These are phyloP conservation scores for Saccharomyces hybrid DNA, from an alignment of 1,139 yeast genomes.

Conservation along the genomic window DNA sequence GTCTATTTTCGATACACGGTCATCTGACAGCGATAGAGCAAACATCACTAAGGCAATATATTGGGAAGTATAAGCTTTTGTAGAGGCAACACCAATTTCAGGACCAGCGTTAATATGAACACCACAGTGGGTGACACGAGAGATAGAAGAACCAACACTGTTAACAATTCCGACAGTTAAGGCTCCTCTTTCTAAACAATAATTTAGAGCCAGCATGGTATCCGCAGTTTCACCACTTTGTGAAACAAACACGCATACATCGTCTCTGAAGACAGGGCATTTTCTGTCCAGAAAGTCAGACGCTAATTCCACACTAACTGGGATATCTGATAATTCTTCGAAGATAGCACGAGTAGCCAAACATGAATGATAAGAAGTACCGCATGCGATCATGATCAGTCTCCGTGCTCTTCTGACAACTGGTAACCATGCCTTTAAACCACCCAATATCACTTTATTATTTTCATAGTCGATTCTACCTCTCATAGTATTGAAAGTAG, in stretches of 20 bases:
- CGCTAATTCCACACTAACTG: conserved; percentile 93
- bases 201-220: conserved; percentile 91
- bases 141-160: conserved; percentile 92
- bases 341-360: conserved; percentile 93
- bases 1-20: conserved; percentile 63
- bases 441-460: conserved; percentile 75
- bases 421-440: conserved; percentile 75
- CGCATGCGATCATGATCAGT: conserved; percentile 97
- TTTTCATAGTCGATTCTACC: conserved; percentile 94
- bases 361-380: conserved; percentile 98
- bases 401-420: conserved; percentile 93
- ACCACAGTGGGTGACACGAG: conserved; percentile 97
- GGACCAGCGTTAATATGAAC: conserved; percentile 99
- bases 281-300: conserved; percentile 94
- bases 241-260: conserved; percentile 93
- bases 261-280: conserved; percentile 96
- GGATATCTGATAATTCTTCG: conserved; percentile 94
- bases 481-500: conserved; percentile 97
- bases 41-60: conserved; percentile 95
- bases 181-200: conserved; percentile 96
- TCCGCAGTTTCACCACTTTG: conserved; percentile 99
- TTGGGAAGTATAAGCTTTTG: conserved; percentile 98
- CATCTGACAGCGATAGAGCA: conserved; percentile 89
- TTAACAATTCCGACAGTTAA: conserved; percentile 93
- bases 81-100: conserved; percentile 99